Evolutionary conservation across 805 yeast species (phyloP), one percentile per base, ranked within the genome.

Genomic region (Starmerella lactis-condensi): DNA sequence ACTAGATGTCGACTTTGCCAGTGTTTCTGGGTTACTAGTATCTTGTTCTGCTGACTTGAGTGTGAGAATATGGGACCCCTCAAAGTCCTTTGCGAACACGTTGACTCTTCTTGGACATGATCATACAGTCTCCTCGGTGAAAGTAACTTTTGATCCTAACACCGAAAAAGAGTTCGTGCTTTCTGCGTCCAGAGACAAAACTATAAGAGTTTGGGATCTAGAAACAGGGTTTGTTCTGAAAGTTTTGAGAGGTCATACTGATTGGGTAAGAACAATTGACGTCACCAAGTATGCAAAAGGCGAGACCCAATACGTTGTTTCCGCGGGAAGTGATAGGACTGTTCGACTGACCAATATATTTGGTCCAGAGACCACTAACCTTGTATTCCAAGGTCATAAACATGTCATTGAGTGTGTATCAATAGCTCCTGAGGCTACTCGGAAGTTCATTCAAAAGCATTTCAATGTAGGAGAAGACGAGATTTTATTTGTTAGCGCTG

Each of bases 111-210:
- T 71, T 0, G 94, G 94, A 9, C 96, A 83, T 53, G 91, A 81
- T 37, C 93, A 83, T 49, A 68, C 89, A 1, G 70, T 83, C 0
- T 76, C 92, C 0, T 56, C 67, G 1, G 57, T 78, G 6, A 54
- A 57, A 10, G 72, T 75, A 47, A 30, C 25, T 16, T 28, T 26
- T 6, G 35, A 31, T 9, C 33, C 30, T 6, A 13, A 27, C 2
- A 46, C 57, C 4, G 55, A 62, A 21, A 65, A 70, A 2, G 53
- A 56, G 17, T 58, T 76, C 50, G 46, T 74, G 5, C 52, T 58
- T 2, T 61, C 69, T 3, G 89, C 93, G 42, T 83, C 95, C 1
- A 89, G 92, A 47, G 98, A 85, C 49, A 62, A 89, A 38, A 78
- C 95, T 0, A 67, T 89, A 17, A 75, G 77, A 35, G 52, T 89